Evolutionary conservation across 2,329 filamentous ascomycete genomes (phyloP).

Genomic region (Apiospora aurea): DNA sequence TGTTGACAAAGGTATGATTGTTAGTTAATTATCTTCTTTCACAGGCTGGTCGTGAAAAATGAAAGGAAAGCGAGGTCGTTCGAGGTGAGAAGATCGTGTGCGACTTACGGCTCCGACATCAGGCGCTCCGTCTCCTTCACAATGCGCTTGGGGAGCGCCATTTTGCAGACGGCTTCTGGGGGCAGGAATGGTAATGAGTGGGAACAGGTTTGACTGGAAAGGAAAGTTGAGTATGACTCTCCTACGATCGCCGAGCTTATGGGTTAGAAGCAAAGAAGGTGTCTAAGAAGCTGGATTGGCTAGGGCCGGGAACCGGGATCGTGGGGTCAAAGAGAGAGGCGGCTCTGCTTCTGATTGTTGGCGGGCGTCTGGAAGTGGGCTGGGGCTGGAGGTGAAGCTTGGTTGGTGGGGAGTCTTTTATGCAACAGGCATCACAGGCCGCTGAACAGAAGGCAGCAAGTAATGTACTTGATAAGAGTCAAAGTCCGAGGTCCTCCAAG

Average conservation of each 20-base stretch:
- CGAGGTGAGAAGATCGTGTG: constrained; percentile 26
- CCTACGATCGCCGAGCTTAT: neutral
- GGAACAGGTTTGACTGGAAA: neutral
- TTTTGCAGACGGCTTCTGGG: constrained; percentile 40
- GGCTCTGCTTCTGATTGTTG: constrained; percentile 9
- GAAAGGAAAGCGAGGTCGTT: constrained; percentile 10
- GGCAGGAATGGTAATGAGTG: neutral
- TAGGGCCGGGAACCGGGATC: constrained; percentile 12
- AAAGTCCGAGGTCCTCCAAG: neutral
- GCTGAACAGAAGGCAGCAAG: neutral
- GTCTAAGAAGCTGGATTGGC: neutral
- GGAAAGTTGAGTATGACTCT: neutral
- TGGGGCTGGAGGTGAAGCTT: constrained; percentile 17
- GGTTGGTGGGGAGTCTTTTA: constrained; percentile 16
- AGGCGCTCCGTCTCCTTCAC: constrained; percentile 98
- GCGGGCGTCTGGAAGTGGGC: constrained; percentile 3
- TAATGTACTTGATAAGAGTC: neutral
- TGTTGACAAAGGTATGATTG: constrained; percentile 46
- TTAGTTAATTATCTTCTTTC: neutral
- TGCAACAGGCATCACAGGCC: neutral
- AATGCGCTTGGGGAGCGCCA: constrained; percentile 93
- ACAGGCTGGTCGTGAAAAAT: neutral
- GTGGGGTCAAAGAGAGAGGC: constrained; percentile 17
- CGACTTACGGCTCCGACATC: constrained; percentile 88
- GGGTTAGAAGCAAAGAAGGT: neutral